Evolutionary conservation across 805 yeast genomes (phyloP), one percentile per base, ranked within the genome.

Genomic region (Yamadazyma scolyti): DNA sequence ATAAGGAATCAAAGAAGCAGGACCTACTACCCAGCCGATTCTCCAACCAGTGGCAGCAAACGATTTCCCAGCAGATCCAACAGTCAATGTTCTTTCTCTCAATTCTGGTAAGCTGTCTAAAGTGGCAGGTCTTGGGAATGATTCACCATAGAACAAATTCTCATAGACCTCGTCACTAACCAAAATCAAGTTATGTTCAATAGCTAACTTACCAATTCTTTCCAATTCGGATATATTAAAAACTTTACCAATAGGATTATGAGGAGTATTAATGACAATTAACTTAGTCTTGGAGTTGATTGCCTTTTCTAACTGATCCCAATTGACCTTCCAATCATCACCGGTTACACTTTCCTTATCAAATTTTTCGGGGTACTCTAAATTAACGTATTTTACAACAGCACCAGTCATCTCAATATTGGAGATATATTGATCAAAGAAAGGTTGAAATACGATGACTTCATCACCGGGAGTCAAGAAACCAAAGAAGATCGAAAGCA

Each of bases 21-120:
- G 81, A 5, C 96, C 97, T 40, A 89, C 79, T 22, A 90, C 72
- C 94, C 95, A 93, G 33, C 98, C 98, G 31, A 93, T 75, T 68
- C 98, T 80, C 97, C 97, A 93, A 32, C 98, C 98, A 9, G 98
- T 93, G 25, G 96, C 96, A n/a, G 96, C 95, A 65, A 93, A 93
- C 0, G 96, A 79, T 59, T 93, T 93, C 42, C 98, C 98, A 5
- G 97, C 98, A 17, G 96, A 86, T 1, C 97, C 97, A 14, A 93
- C 94, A 3, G 97, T 81, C 34, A 93, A 62, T 0, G 97, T 86
- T 49, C 88, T 67, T 36, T 76, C 75, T 16, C 75, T 80, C 37
- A 88, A 73, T 47, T 88, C 96, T 4, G 90, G 89, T 40, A 65
- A 57, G 7, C 36, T 30, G 4, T 79, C 67, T 33, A 90, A 62